Base-by-base conservation (phyloP, 1,284 basidiomycete genomes). In the Trichosporon sp. region DNA sequence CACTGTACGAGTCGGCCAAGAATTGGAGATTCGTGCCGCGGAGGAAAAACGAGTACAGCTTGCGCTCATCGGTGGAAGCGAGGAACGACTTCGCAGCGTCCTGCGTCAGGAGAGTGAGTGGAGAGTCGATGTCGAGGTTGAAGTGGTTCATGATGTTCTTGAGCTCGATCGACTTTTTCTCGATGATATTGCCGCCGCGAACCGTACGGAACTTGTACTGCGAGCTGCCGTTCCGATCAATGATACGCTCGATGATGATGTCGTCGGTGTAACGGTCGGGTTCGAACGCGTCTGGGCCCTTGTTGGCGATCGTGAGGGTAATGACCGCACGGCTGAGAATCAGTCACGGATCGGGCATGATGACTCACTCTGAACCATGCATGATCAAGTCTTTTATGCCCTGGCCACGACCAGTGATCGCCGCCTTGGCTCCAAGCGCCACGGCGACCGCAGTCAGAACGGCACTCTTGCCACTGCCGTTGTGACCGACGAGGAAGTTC, bases 31-130 rank as follows among this genome's bases (percentile, higher is more conserved):
- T 93, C 0, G 96, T 99, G 8, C 97, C 97, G 38, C 90, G 89
- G 59, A 98, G 87, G 88, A 98, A 99, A 82, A 98, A 95, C 92
- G 95, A 79, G 85, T 99, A 99, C 81, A 98, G 95, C 83, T 96
- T 92, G n/a, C 87, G 83, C 1, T 93, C 89, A 66, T 91, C 88
- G 1, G 94, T 92, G 2, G 91, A 90, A 70, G 92, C 91, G 76
- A 99, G 86, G 84, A 99, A 99, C 76, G 93, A 91, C 48, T 94
- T 88, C 1, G 90, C 88, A 65, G 88, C 81, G 88, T 93, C 93
- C 87, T 97, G 95, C 1, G 93, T 96, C 40, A 96, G 87, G 51
- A 99, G 91, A 74, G 95, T 97, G 88, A 98, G 90, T 0, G 96
- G 96, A 78, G 98, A 98, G 81, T 99, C 97, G 72, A 98, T 92